phyloP scores from a whole-genome alignment of 2,329 filamentous ascomycete genomes.

The Aspergillus pseudonomiae region DNA sequence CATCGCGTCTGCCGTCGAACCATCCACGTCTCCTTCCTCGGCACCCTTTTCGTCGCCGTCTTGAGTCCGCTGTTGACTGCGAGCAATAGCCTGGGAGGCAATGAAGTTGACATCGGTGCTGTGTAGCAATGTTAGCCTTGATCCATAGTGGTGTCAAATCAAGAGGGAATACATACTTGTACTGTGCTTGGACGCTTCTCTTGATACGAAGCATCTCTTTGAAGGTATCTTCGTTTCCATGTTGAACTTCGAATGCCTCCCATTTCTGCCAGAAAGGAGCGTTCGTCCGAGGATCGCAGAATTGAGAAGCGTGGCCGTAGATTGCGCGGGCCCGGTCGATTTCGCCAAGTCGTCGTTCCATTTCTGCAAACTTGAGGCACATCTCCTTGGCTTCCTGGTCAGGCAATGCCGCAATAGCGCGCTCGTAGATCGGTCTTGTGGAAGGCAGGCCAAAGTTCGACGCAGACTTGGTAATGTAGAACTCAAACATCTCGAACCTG shows the following conservation, averaged over 20 bases:
- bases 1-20: conserved; percentile 74
- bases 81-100: conserved; percentile 88
- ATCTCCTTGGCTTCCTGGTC: conserved; percentile 93
- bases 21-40: conserved; percentile 48
- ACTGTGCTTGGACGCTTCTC: conserved; percentile 93
- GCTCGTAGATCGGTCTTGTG: conserved; percentile 92
- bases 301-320: conserved; percentile 94
- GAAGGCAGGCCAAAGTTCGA: conserved; percentile 97
- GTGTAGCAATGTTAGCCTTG: conserved; percentile 37
- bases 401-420: conserved; percentile 89
- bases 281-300: conserved; percentile 91
- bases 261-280: conserved; percentile 93
- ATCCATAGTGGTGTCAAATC: not conserved
- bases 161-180: conserved; percentile 64
- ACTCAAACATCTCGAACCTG: conserved; percentile 96
- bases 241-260: conserved; percentile 96
- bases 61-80: conserved; percentile 65
- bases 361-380: conserved; percentile 98
- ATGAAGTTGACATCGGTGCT: conserved; percentile 97
- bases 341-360: conserved; percentile 88
- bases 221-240: conserved; percentile 98
- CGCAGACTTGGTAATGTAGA: conserved; percentile 98
- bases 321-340: conserved; percentile 95
- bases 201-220: conserved; percentile 99
- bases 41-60: conserved; percentile 36